Evolutionary conservation across 1,284 basidiomycete genomes (phyloP).

Genomic region (Malassezia globosa): DNA sequence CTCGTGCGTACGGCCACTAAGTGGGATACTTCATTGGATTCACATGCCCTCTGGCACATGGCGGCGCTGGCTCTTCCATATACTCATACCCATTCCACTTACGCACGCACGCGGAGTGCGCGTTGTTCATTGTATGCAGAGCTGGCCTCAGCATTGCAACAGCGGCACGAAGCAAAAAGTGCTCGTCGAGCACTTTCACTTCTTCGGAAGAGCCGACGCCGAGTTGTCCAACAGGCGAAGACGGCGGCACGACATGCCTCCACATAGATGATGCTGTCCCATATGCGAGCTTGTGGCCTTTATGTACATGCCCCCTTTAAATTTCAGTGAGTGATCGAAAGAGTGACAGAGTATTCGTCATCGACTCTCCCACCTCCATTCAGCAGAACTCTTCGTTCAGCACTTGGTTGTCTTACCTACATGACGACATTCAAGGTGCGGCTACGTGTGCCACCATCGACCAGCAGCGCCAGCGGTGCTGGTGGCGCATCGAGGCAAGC

Average conservation of each 20-base stretch:
- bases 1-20: slow-evolving; percentile 5
- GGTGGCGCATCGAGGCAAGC: background rate
- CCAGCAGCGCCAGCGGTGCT: background rate
- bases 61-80: background rate
- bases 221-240: too few species aligned
- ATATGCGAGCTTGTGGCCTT: too few species aligned
- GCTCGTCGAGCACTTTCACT: slow-evolving; percentile 1
- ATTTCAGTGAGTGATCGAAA: too few species aligned
- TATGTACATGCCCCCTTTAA: too few species aligned
- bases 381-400: too few species aligned
- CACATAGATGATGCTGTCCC: slow-evolving; percentile 7
- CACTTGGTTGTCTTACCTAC: too few species aligned
- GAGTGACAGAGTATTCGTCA: too few species aligned
- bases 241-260: slow-evolving; percentile 6
- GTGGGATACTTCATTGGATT: slow-evolving; percentile 8
- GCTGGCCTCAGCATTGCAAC: slow-evolving; percentile 6
- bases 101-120: background rate
- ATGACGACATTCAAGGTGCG: slow-evolving; percentile 16
- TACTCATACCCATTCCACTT: too few species aligned
- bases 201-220: slow-evolving; percentile 1
- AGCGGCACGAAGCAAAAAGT: slow-evolving; percentile 1
- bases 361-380: too few species aligned
- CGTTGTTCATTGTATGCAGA: background rate
- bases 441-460: slow-evolving; percentile 12
- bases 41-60: slow-evolving; percentile 13